Base-by-base conservation (phyloP, 2,329 filamentous ascomycete genomes). In the Graphilbum ipis-grandicollis region DNA sequence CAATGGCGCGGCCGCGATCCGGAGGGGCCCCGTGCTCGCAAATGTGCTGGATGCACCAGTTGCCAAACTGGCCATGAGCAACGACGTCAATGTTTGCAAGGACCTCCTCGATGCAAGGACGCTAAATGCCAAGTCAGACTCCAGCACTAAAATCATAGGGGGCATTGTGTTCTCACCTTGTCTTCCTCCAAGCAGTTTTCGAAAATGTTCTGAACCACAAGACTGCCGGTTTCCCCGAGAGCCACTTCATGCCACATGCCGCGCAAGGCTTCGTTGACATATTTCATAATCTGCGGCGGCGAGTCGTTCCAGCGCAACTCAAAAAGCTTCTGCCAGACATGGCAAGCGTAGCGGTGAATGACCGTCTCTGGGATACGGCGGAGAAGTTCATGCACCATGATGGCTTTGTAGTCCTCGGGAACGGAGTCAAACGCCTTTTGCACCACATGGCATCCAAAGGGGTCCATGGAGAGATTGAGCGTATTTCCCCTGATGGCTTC, bases 211-310 rank as follows among this genome's bases (percentile, higher is more conserved):
- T 98, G 90, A 34, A 98, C 92, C 33, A 98, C 90, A 48, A 98
- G 67, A 55, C 90, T 98, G 42, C 90, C 90, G 10, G 92, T 98
- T 63, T 98, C 90, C 26, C 90, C 90, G 36, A 96, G 65, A 18
- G 92, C 92, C 44, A 98, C 90, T 52, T 98, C 88, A 52, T 96
- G 86, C 90, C 90, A 98, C 85, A 96, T 96, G 41, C 88, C 88
- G 41, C 75, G 72, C 38, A 98, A 70, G 41, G 90, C 81, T 48
- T 96, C 85, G 51, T 98, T 98, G 58, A 98, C 92, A 50, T 83
- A 93, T 50, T 81, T 82, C 90, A 98, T 98, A 58, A 98, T 93
- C 57, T 94, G 86, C 19, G 90, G 90, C 31, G 90, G 90, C 29
- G 85, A 82, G 49, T 86, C 80, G 44, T 77, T 84, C 90, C 90